Percentiles rank a stretch among this genome's conserved stretches.
Evolutionary conservation across 129 eudicot species (phyloP).

Genomic region (Kitagawia praeruptora): DNA sequence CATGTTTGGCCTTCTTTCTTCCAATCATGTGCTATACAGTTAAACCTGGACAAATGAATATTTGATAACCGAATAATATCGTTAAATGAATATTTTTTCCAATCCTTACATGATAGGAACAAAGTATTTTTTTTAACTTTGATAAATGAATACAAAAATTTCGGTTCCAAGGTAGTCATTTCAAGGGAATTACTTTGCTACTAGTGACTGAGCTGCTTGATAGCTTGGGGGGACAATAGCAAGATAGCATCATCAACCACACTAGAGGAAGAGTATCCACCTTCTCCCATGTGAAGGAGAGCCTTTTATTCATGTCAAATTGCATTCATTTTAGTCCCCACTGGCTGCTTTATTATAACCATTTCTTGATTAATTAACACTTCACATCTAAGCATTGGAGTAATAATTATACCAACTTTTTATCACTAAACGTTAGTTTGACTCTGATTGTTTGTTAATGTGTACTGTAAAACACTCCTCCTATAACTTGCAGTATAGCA

Average conservation of each 20-base stretch:
- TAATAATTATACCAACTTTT: conserved; percentile 6
- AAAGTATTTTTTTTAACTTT: too few species aligned
- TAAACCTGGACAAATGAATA: too few species aligned
- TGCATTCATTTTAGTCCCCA: conserved; percentile 1
- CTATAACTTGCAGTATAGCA: neutral
- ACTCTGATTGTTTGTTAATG: neutral
- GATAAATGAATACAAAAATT: too few species aligned
- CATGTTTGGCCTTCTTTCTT: neutral
- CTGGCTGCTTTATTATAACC: neutral
- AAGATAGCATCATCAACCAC: neutral
- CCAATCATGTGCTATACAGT: too few species aligned
- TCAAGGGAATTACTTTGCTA: neutral
- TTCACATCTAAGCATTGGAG: conserved; percentile 20
- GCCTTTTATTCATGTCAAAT: conserved; percentile 13
- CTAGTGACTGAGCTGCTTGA: neutral
- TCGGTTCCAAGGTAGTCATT: too few species aligned
- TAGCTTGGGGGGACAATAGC: neutral
- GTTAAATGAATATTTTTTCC: too few species aligned
- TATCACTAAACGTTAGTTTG: neutral
- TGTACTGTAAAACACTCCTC: conserved; percentile 9
- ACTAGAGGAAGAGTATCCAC: neutral
- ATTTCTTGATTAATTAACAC: conserved; percentile 5
- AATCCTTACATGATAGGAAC: too few species aligned
- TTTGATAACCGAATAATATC: too few species aligned
- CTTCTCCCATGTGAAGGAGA: conserved; percentile 11